A percentile compares a stretch with the other conserved stretches of the same genome.
phyloP scores from a whole-genome alignment of 768 basidiomycete species.

The Phanerochaete carnosa region DNA sequence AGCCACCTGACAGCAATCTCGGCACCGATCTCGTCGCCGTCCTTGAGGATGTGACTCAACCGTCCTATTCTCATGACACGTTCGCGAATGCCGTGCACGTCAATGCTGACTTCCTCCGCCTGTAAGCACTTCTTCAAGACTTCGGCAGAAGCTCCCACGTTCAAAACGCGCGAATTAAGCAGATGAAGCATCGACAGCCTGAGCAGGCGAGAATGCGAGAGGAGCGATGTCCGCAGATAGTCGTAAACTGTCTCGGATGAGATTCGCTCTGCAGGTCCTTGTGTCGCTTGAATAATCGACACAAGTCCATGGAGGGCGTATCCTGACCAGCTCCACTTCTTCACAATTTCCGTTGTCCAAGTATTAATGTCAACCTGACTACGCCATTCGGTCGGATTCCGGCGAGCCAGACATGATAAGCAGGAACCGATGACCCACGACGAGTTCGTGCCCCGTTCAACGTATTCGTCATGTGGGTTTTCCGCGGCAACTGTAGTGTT shows the following conservation, averaged over 20 bases:
- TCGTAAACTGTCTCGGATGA: slow-evolving; percentile 51
- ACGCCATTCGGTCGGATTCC: slow-evolving; percentile 43
- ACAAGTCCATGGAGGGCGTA: slow-evolving; percentile 54
- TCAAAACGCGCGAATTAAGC: slow-evolving; percentile 50
- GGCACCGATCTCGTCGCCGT: slow-evolving; percentile 52
- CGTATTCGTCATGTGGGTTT: slow-evolving; percentile 25
- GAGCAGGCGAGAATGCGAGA: slow-evolving; percentile 69
- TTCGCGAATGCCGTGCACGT: slow-evolving; percentile 80
- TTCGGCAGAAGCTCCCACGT: slow-evolving; percentile 43
- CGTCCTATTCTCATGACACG: slow-evolving; percentile 75
- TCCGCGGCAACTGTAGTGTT: slow-evolving; percentile 34
- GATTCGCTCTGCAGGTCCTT: slow-evolving; percentile 11
- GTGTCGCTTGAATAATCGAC: slow-evolving; percentile 46
- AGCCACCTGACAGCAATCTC: slow-evolving; percentile 73
- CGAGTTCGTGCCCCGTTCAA: slow-evolving; percentile 35
- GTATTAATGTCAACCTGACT: slow-evolving; percentile 40
- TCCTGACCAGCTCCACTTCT: slow-evolving; percentile 58
- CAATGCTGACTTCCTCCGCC: slow-evolving; percentile 78
- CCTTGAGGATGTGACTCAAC: slow-evolving; percentile 57
- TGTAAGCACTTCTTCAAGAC: slow-evolving; percentile 66
- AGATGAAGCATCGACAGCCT: slow-evolving; percentile 66
- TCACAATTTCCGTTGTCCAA: slow-evolving; percentile 46
- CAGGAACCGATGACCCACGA: slow-evolving; percentile 63
- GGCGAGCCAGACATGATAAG: slow-evolving; percentile 47
- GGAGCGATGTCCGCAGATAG: slow-evolving; percentile 47